A percentile compares a stretch with the other conserved stretches of the same genome.
These are phyloP conservation scores for Fusarium pininemorale DNA, from an alignment of 2,329 filamentous ascomycete genomes.

Conservation along the genomic window DNA sequence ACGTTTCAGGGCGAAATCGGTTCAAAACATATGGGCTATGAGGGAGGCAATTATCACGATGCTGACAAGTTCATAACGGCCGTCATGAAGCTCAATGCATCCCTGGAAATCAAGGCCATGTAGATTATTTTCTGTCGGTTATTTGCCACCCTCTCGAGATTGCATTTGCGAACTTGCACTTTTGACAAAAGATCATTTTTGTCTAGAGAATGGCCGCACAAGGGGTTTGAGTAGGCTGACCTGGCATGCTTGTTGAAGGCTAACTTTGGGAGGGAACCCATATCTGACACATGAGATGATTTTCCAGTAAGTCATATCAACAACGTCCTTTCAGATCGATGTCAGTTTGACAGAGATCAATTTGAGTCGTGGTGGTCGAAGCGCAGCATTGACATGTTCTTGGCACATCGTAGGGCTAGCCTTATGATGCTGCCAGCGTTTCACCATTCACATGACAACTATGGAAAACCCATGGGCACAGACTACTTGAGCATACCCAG, in stretches of 20 bases:
- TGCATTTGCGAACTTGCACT: neutral
- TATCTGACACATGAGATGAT: neutral
- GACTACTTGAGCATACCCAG: neutral
- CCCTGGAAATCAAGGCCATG: neutral
- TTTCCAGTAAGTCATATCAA: accelerated
- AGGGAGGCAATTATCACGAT: neutral
- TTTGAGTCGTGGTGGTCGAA: neutral
- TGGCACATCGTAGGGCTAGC: neutral
- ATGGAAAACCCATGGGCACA: neutral
- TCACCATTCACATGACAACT: neutral
- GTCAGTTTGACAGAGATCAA: neutral
- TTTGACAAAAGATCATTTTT: neutral
- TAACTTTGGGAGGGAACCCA: neutral
- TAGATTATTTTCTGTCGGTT: too few relatives aligned
- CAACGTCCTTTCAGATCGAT: too few relatives aligned
- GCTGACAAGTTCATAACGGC: conserved; percentile 14
- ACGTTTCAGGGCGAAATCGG: conserved; percentile 11
- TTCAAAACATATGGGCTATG: neutral
- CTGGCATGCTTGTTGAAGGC: too few relatives aligned
- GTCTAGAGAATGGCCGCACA: neutral
- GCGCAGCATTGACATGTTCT: too few relatives aligned
- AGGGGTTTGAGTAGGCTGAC: neutral
- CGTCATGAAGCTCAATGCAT: conserved; percentile 8
- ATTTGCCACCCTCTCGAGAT: neutral
- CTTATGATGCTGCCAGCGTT: neutral